These are phyloP conservation scores for Beauveria sp. DNA, from an alignment of 2,329 filamentous ascomycete genomes.

Conservation along the genomic window DNA sequence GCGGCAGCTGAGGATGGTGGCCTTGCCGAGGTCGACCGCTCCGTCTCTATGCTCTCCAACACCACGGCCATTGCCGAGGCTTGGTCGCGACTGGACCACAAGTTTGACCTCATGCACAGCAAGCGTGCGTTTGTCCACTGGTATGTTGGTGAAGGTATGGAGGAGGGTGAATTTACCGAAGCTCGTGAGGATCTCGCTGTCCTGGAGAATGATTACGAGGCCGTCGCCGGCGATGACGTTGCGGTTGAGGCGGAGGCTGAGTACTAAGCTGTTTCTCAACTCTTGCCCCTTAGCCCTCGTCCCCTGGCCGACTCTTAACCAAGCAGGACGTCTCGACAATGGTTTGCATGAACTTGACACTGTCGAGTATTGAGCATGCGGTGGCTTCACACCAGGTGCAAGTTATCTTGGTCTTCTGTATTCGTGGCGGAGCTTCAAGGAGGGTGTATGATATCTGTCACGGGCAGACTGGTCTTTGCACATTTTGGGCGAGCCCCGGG, in stretches of 20 bases:
- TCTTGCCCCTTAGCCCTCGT: background rate
- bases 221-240: constrained; percentile 68
- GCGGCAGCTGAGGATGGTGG: constrained; percentile 46
- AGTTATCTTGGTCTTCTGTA: background rate
- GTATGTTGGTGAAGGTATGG: constrained; percentile 87
- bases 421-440: background rate
- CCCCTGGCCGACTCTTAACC: background rate
- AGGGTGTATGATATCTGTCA: constrained; percentile 1
- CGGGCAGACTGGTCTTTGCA: constrained; percentile 4
- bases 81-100: constrained; percentile 65
- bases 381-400: background rate
- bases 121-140: constrained; percentile 72
- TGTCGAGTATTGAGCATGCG: background rate
- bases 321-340: background rate
- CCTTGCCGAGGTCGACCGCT: constrained; percentile 54
- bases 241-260: constrained; percentile 60
- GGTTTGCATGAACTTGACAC: background rate
- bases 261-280: constrained; percentile 53
- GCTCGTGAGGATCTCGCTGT: constrained; percentile 80
- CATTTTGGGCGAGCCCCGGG: background rate
- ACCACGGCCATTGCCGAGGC: constrained; percentile 68
- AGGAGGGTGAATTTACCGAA: constrained; percentile 85
- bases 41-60: constrained; percentile 66
- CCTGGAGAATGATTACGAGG: constrained; percentile 80
- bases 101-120: constrained; percentile 73